These are phyloP conservation scores for Saccharomyces hybrid DNA, from an alignment of 1,139 yeast genomes.

Conservation along the genomic window DNA sequence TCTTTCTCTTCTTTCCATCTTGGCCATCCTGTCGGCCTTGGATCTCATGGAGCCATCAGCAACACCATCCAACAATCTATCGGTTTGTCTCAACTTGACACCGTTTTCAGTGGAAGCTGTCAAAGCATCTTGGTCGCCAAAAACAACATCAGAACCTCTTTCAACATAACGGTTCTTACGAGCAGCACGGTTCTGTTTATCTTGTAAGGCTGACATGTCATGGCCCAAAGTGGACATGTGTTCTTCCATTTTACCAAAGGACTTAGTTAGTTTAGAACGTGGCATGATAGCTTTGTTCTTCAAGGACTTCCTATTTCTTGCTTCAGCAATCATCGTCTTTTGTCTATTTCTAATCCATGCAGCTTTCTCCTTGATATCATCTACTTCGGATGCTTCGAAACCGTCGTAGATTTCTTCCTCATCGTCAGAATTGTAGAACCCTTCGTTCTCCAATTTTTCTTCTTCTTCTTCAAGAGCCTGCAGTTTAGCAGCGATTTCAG, in stretches of 20 bases:
- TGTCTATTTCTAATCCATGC: constrained; percentile 93
- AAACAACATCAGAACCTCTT: constrained; percentile 69
- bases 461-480: constrained; percentile 96
- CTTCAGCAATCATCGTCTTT: constrained; percentile 83
- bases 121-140: constrained; percentile 35
- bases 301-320: constrained; percentile 78
- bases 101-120: constrained; percentile 29
- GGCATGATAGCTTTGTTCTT: constrained; percentile 91
- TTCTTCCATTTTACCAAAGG: constrained; percentile 71
- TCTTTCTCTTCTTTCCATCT: constrained; percentile 88
- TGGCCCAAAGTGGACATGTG: constrained; percentile 88
- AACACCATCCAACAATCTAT: constrained; percentile 82
- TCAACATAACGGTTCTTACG: constrained; percentile 38
- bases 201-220: constrained; percentile 60
- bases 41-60: constrained; percentile 72
- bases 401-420: constrained; percentile 77
- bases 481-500: constrained; percentile 87
- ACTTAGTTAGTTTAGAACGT: constrained; percentile 74
- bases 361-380: constrained; percentile 79
- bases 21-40: constrained; percentile 81
- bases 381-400: constrained; percentile 55
- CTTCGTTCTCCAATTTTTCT: constrained; percentile 85
- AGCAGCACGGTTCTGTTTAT: constrained; percentile 38
- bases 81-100: constrained; percentile 53
- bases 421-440: constrained; percentile 88